phyloP scores from a whole-genome alignment of 2,329 filamentous ascomycete species.

The Fusarium globosum region DNA sequence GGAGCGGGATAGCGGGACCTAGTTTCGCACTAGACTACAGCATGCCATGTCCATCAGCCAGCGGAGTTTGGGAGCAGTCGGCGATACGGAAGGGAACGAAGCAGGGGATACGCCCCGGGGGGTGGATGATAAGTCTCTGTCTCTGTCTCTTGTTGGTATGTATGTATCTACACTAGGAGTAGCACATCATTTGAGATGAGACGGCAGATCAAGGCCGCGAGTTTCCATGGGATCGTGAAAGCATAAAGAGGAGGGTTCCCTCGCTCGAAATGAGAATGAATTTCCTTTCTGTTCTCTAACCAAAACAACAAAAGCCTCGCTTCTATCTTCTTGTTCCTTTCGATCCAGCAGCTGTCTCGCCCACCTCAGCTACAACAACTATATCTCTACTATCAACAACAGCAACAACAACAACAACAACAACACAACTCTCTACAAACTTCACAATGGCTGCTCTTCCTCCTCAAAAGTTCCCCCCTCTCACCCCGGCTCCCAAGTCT shows the following conservation, averaged over 20 bases:
- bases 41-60: neutral
- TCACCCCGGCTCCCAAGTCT: constrained; percentile 40
- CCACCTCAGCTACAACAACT: constrained; percentile 41
- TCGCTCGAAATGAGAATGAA: constrained; percentile 25
- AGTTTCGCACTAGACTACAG: constrained; percentile 2
- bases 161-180: neutral
- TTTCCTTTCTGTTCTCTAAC: constrained; percentile 23
- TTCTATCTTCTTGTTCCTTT: constrained; percentile 7
- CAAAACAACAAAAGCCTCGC: constrained; percentile 33
- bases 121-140: constrained; percentile 9
- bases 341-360: constrained; percentile 39
- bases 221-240: constrained; percentile 15
- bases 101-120: constrained; percentile 25
- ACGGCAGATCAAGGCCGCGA: constrained; percentile 13
- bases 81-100: constrained; percentile 39
- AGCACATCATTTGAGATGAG: constrained; percentile 25
- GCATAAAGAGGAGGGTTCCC: constrained; percentile 46
- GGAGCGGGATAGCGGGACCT: constrained; percentile 35
- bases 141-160: neutral
- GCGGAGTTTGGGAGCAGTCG: constrained; percentile 22
- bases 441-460: constrained; percentile 42
- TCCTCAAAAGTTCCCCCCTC: constrained; percentile 44
- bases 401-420: neutral
- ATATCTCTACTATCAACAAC: neutral
- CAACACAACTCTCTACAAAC: constrained; percentile 10